Evolutionary conservation across 1,284 basidiomycete species (phyloP), one percentile per base, ranked within the genome.

Genomic region (Sanghuangporus sanghuang): DNA sequence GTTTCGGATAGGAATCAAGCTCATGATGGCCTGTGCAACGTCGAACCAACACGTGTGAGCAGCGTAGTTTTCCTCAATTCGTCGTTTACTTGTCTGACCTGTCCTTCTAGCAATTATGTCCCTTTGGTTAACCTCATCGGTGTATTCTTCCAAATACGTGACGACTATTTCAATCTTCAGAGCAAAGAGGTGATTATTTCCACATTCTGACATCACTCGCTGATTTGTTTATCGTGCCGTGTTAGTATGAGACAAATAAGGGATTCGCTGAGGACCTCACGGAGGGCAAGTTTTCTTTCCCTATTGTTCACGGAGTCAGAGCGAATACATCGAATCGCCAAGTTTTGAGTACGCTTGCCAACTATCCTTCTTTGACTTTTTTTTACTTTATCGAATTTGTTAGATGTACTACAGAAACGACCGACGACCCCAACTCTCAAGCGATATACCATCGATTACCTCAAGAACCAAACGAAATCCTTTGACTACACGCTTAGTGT

Each of bases 201-300:
- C 8, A 42, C 52, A n/a, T 6, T 38, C 48, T 55, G 62, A 9
- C 57, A 36, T 66, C 49, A 53, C 23, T 21, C 2, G 49, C n/a
- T 7, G 12, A 23, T 23, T 23, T 27, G 21, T 8, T 32, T n/a
- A 35, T 57, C 54, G 32, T 49, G 1, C 7, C 16, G 16, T n/a
- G 16, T n/a, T 69, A 96, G 90, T 98, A 98, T 71, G 82, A 89
- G 1, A 81, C 85, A 40, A 95, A 96, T 77, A 98, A 98, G 76
- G 95, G 95, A 5, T 98, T 93, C 71, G 92, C 92, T 6, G 96
- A 98, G 76, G 96, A 98, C 71, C 79, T 98, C 7, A 93, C 93
- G 0, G 96, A 98, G 75, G 96, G 96, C 1, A 98, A 98, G 74
- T 98, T 98, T 75, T 94, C 92, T 16, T 98, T 98, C 95, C 95